A percentile compares a stretch with the other conserved stretches of the same genome.
These are phyloP conservation scores for Mycosphaerella sp. DNA, from an alignment of 2,329 filamentous ascomycete species.

Conservation along the genomic window DNA sequence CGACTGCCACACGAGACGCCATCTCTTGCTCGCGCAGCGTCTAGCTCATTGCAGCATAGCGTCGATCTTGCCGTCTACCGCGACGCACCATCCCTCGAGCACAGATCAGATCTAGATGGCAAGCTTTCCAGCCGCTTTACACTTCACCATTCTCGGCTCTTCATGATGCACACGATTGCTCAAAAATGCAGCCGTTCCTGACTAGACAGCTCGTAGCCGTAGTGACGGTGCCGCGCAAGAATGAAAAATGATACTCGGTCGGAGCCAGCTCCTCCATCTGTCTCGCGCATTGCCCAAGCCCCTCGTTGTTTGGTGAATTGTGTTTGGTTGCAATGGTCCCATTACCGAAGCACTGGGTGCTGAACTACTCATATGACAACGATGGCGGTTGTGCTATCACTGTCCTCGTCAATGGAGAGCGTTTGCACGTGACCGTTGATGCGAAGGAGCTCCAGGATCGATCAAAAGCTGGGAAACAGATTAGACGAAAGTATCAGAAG, in stretches of 20 bases:
- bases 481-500: conserved; percentile 22
- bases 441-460: conserved; percentile 21
- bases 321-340: conserved; percentile 15
- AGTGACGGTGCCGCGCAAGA: not conserved
- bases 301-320: not conserved
- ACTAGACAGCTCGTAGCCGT: conserved; percentile 7
- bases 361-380: conserved; percentile 33
- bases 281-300: not conserved
- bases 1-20: not conserved
- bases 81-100: not conserved
- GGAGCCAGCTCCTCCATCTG: too few relatives aligned
- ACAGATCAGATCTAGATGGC: not conserved
- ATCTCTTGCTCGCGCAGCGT: not conserved
- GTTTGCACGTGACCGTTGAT: conserved; percentile 34
- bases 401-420: conserved; percentile 26
- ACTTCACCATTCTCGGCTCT: conserved; percentile 11
- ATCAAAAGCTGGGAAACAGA: conserved; percentile 18
- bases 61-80: conserved; percentile 3
- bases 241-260: not conserved
- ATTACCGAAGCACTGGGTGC: conserved; percentile 26
- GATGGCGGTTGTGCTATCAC: conserved; percentile 32
- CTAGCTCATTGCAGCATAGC: not conserved
- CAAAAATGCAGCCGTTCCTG: conserved; percentile 15
- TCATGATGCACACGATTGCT: conserved; percentile 14
- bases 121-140: conserved; percentile 1